Evolutionary conservation across 2,329 filamentous ascomycete genomes (phyloP).

Genomic region (Aspergillus alliaceus): DNA sequence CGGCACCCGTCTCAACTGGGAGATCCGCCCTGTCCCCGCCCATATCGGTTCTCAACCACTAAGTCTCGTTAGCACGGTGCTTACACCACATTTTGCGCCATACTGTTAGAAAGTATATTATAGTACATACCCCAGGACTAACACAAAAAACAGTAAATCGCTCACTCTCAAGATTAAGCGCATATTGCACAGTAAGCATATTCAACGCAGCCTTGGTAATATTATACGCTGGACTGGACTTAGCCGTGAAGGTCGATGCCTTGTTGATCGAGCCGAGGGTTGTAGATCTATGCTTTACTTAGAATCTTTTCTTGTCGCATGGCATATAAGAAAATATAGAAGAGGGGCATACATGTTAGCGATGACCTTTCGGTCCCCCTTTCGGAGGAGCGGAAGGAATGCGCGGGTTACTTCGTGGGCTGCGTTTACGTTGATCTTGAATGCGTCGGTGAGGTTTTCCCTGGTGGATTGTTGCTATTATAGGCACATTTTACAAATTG

Average conservation of each 20-base stretch:
- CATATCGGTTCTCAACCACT: slow-evolving; percentile 51
- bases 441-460: slow-evolving; percentile 39
- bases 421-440: slow-evolving; percentile 45
- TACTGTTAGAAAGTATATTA: neutral
- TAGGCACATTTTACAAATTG: too few relatives aligned
- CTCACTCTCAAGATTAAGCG: slow-evolving; percentile 29
- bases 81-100: too few relatives aligned
- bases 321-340: neutral
- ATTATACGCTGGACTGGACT: slow-evolving; percentile 41
- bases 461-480: slow-evolving; percentile 4
- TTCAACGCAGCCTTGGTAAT: slow-evolving; percentile 52
- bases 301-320: neutral
- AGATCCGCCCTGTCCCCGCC: slow-evolving; percentile 45
- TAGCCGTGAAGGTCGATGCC: slow-evolving; percentile 18
- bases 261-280: slow-evolving; percentile 44
- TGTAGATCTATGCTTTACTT: slow-evolving; percentile 32
- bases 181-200: slow-evolving; percentile 43
- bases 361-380: slow-evolving; percentile 44
- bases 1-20: slow-evolving; percentile 39
- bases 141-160: slow-evolving; percentile 46
- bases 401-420: slow-evolving; percentile 41
- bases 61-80: neutral
- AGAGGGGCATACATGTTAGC: slow-evolving; percentile 42
- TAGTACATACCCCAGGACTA: slow-evolving; percentile 45
- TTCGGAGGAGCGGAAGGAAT: slow-evolving; percentile 41